These are phyloP conservation scores for Ensete glaucum DNA, from an alignment of 176 grass and related monocot species.

Conservation along the genomic window DNA sequence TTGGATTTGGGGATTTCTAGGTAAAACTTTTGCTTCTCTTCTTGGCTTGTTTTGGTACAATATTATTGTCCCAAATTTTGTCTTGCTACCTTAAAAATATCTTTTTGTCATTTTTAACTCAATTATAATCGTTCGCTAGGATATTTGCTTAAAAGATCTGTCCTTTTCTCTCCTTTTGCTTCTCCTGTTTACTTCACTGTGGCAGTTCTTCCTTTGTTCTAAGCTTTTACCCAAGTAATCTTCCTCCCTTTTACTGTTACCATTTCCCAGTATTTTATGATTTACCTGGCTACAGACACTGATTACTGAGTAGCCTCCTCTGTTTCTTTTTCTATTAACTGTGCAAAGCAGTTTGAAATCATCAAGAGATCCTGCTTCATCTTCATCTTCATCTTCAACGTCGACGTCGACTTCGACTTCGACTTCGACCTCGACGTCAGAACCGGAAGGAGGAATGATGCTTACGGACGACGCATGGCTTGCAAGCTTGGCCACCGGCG, in stretches of 20 bases:
- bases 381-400: background rate
- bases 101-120: too few species aligned
- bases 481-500: slow-evolving; percentile 1
- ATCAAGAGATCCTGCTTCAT: slow-evolving; percentile 4
- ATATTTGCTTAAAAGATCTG: too few species aligned
- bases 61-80: too few species aligned
- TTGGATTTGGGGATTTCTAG: too few species aligned
- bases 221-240: background rate
- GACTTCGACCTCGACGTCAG: background rate
- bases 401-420: background rate
- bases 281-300: background rate
- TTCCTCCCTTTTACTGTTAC: background rate
- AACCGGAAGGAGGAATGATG: background rate
- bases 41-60: too few species aligned
- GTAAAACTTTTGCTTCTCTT: too few species aligned
- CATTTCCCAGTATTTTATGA: too few species aligned
- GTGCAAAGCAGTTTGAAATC: background rate
- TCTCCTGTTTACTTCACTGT: too few species aligned
- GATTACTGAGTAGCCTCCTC: background rate
- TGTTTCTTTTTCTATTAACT: too few species aligned
- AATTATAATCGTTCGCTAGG: too few species aligned
- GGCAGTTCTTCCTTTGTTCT: background rate
- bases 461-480: background rate
- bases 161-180: too few species aligned
- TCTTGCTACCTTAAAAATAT: too few species aligned